Base-by-base conservation (phyloP, 805 yeast genomes). In the Kazachstania viticola region DNA sequence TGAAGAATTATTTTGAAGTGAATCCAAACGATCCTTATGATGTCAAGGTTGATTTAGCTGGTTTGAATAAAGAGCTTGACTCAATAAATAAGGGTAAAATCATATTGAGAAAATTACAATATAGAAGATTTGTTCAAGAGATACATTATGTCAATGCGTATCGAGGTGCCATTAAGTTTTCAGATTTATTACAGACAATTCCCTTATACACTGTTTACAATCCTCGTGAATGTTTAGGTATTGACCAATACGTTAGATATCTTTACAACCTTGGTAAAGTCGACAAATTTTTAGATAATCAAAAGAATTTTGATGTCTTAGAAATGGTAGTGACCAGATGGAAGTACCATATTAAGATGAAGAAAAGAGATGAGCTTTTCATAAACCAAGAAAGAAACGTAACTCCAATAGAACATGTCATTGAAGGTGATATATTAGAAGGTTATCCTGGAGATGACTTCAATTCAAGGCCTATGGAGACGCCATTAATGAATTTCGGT, bases 151-250 rank as follows among this genome's bases (percentile, higher is more conserved):
- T 64, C 24, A 74, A 78, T 65, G 71, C 73, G 37, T 60, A 75
- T 14, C 63, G 68, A 30, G 63, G 68, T 13, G 81, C 80, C 2
- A 68, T 84, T 7, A 64, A 75, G 4, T 84, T 84, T 54, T 65
- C 70, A 11, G 62, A 74, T 31, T 48, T 83, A 13, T 53, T 87
- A 24, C 55, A 73, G 19, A 75, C 73, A 42, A 62, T 85, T 24
- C 94, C 95, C 0, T 62, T 82, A 29, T 84, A 83, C 55, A 71
- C 79, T 3, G 65, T 76, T 28, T 81, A 84, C 59, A 79, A 82
- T 41, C 77, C 82, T 14, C 74, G 79, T 30, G 76, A 75, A 40
- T 82, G 94, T 53, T 62, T 83, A 40, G 77, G 77, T 30, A 64
- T 80, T 49, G 75, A 74, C 40, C 84, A 79, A 40, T 79, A 71